Percentiles rank a stretch among this genome's conserved stretches.
Conservation (phyloP, 768 basidiomycete species). For the Tephrocybe rancida region DNA sequence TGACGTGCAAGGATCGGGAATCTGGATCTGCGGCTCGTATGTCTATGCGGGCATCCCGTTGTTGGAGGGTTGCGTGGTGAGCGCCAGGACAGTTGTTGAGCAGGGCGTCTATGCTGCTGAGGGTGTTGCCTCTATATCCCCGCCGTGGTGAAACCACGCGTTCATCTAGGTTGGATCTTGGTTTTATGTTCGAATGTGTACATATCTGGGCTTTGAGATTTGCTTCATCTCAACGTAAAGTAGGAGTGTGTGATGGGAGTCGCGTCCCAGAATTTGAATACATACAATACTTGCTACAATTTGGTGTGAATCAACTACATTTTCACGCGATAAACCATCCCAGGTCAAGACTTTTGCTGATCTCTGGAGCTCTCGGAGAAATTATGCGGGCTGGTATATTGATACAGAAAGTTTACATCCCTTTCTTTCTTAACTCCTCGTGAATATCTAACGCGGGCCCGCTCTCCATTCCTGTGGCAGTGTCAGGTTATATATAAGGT, state of each 20-base stretch:
- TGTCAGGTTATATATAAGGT: background rate
- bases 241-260: too few relatives aligned
- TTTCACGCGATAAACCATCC: too few relatives aligned
- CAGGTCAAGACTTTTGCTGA: too few relatives aligned
- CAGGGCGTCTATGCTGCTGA: conserved; percentile 42
- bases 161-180: too few relatives aligned
- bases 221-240: too few relatives aligned
- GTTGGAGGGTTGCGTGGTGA: conserved; percentile 78
- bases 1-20: conserved; percentile 38
- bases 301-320: too few relatives aligned
- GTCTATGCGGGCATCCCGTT: conserved; percentile 74
- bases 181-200: too few relatives aligned
- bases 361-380: too few relatives aligned
- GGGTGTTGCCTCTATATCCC: conserved; percentile 25
- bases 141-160: conserved; percentile 18
- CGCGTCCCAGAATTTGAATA: too few relatives aligned
- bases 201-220: too few relatives aligned
- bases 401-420: conserved; percentile 36
- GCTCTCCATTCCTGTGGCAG: conserved; percentile 52
- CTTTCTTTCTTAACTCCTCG: conserved; percentile 67
- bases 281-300: too few relatives aligned
- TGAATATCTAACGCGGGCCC: conserved; percentile 58
- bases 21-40: conserved; percentile 78
- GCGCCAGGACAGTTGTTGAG: conserved; percentile 60
- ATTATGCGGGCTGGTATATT: conserved; percentile 12